These are phyloP conservation scores for Candida dendrica DNA, from an alignment of 805 yeast genomes.

Conservation along the genomic window DNA sequence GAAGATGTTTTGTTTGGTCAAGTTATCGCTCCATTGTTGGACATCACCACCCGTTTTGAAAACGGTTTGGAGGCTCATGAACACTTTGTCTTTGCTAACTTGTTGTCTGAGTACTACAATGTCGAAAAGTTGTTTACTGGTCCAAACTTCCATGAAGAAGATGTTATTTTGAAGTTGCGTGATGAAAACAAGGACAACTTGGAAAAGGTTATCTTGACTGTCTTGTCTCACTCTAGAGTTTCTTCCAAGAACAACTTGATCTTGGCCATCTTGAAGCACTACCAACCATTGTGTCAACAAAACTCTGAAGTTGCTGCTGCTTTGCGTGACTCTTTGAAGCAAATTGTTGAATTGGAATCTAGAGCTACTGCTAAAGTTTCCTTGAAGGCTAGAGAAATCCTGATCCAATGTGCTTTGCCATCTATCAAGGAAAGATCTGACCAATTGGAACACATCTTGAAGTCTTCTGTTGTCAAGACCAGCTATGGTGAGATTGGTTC, in stretches of 20 bases:
- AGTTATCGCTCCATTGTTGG: conserved; percentile 66
- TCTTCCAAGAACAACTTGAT: conserved; percentile 88
- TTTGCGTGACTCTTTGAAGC: conserved; percentile 66
- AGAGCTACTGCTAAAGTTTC: conserved; percentile 91
- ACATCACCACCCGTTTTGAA: conserved; percentile 61
- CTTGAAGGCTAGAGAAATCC: conserved; percentile 89
- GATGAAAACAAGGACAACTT: conserved; percentile 79
- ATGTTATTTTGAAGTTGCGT: conserved; percentile 77
- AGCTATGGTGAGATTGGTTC: conserved; percentile 79
- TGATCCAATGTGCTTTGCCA: conserved; percentile 95
- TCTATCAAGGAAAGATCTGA: conserved; percentile 94
- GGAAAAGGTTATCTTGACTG: conserved; percentile 60
- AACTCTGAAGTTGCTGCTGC: conserved; percentile 61
- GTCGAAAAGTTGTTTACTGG: conserved; percentile 79
- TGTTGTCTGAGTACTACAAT: conserved; percentile 65
- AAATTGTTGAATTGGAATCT: conserved; percentile 81
- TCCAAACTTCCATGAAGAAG: conserved; percentile 74
- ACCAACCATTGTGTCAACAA: conserved; percentile 72
- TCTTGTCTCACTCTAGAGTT: conserved; percentile 86
- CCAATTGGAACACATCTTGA: conserved; percentile 92
- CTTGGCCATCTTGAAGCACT: conserved; percentile 75
- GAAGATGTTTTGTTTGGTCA: conserved; percentile 44
- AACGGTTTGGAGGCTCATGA: conserved; percentile 83
- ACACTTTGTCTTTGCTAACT: conserved; percentile 59
- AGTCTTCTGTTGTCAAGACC: conserved; percentile 84